Base-by-base conservation (phyloP, 441 rosid genomes). In the Adansonia madagascariensis region DNA sequence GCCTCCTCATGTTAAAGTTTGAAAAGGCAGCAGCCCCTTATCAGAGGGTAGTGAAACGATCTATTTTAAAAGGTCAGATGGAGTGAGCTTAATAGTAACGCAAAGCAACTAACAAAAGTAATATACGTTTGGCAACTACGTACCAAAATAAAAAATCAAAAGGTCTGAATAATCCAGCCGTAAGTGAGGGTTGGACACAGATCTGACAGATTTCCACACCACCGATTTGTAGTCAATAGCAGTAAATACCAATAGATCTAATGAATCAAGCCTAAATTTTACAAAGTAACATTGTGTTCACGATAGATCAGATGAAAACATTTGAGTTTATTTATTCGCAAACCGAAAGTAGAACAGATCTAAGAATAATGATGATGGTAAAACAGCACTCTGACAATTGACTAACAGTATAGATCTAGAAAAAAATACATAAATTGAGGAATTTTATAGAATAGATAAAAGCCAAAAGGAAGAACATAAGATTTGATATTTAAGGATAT, bases 401-500 rank as follows among this genome's bases (percentile, higher is more conserved):
- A 55, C 8, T 0, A 46, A 6, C 11, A 52, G 27, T 11, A 53
- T 64, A 80, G 66, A 73, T 57, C 79, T 20, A n/a, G 50, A 49
- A 15, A 12, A 74, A 3, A 20, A 20, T 31, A 27, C 31, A 27
- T 27, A 1, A 27, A 27, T 27, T 22, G 15, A 5, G n/a, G 61
- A n/a, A 63, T 10, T 9, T 27, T 27, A 27, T 27, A 61, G 43
- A 46, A 17, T 41, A 53, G 5, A 67, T 3, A 41, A 71, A 67
- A 68, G 49, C 3, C 12, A 35, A 1, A 62, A 6, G 22, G 2
- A 17, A 24, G 46, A 56, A 15, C 8, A 47, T 17, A 27, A 46
- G 87, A 84, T 81, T 78, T 77, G 77, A 79, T 63, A 53, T 14
- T 14, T 18, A 27, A 7, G 3, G n/a, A 61, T 27, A 61, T 0